Base-by-base conservation (phyloP, 345 rosid genomes). In the Chamaenerion angustifolium region DNA sequence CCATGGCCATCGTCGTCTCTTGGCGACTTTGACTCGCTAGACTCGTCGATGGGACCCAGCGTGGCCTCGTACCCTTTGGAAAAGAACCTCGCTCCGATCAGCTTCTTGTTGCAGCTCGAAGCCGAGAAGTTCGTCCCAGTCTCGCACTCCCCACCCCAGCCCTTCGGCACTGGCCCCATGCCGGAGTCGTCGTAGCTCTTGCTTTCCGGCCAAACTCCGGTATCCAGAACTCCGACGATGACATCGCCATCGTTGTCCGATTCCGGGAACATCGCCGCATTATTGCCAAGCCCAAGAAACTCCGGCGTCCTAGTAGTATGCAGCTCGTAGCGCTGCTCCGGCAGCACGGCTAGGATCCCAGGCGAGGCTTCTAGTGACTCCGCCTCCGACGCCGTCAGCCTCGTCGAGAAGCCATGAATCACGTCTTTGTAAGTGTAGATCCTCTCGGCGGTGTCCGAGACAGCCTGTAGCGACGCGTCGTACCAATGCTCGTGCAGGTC, bases 401-500 rank as follows among this genome's bases (percentile, higher is more conserved):
- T 70, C 1, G 76, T 57, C n/a, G 80, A 63, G 68, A 70, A 82
- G 2, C 92, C 92, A 41, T 79, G 83, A 56, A 71, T 68, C 1
- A 64, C 83, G 42, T 64, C 64, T 44, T 67, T 62, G 72, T 80
- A 82, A 17, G 77, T 67, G 68, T 86, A 80, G 42, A 78, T 72
- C 16, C 78, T 62, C 37, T 74, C 45, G 17, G 77, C 93, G 0
- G 89, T 72, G 54, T 43, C 64, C 5, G 77, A 76, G 18, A 83
- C 70, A 46, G 95, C 81, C 65, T 76, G 77, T 60, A 86, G 74
- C 4, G 88, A 72, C 3, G 80, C 76, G 66, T 59, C 74, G 65
- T 92, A 92, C 98, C 98, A 84, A 68, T 67, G 71, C 40, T 76
- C 62, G 65, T 87, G 96, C 44, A 69, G 81, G 37, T 77, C 42